Evolutionary conservation across 2,329 filamentous ascomycete genomes (phyloP), one percentile per base, ranked within the genome.

Genomic region (Colletotrichum godetiae): DNA sequence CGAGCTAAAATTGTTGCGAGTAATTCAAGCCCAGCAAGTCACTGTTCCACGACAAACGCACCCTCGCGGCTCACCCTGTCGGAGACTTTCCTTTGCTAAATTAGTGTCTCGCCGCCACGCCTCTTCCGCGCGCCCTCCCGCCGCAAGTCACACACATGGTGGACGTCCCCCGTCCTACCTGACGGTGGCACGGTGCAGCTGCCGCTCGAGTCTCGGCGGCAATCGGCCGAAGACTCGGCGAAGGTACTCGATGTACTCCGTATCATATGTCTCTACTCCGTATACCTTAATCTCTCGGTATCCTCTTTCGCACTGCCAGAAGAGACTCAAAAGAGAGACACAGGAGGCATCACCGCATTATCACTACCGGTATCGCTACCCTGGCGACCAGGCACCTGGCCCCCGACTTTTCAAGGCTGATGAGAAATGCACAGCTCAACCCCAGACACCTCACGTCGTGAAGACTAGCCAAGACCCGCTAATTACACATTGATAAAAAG

Each of bases 101-200:
- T 63, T 46, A 42, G 35, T 22, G 27, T 29, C 19, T 24, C 37
- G 35, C 35, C 24, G 56, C 63, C 63, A 49, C 49, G 58, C 68
- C 65, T 68, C 65, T 68, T 66, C 66, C 58, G 65, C 58, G 29
- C 52, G 37, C 64, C 27, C 24, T 64, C 42, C 69, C 69, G 69
- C 59, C 42, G 59, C 59, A 68, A 59, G 66, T 64, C 66, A 64
- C 42, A 52, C 66, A 49, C 19, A 19, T 49, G 42, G 19, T 49
- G 42, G 42, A 19, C 19, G 19, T 49, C 19, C 42, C 42, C 42
- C 42, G 42, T 49, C 42, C 19, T n/a, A 49, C 42, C 42, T 49
- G 42, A 49, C 19, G 19, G 37, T 42, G 59, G 37, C 31, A 22
- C 31, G 19, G 22, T 59, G 42, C 53, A 46, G 58, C 22, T 63